Evolutionary conservation across 805 yeast genomes (phyloP), one percentile per base, ranked within the genome.

Genomic region (Candida palmyrensis): DNA sequence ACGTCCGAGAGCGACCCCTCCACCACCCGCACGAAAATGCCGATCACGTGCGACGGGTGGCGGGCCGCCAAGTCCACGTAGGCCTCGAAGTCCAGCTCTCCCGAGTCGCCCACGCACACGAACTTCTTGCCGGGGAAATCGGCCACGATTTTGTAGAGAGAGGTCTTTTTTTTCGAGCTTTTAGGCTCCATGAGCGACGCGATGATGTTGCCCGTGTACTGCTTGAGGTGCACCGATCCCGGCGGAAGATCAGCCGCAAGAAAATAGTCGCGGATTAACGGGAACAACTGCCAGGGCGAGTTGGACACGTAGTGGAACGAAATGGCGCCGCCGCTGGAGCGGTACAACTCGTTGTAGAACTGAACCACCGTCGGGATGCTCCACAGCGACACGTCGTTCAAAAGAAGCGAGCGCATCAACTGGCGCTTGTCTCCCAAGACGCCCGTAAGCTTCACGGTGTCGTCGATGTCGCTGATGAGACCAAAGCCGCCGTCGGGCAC

Each of bases 271-370:
- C 59, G 46, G 12, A 84, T 71, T 5, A 75, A 66, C 13, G 76
- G 70, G 53, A 70, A 88, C 16, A 92, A 60, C 55, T 92, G 97
- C 77, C 94, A 84, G 0, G 99, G 99, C 1, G 95, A 79, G 58
- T 94, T 92, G 6, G 97, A 89, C 2, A 94, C 97, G 53, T 90
- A 94, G 54, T 89, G 96, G 48, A 90, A 77, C n/a, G 77, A 64
- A 3, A 79, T 69, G 27, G 77, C 68, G 9, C 68, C 55, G 7
- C 59, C 50, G 4, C 41, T 24, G 12, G 6, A 9, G 12, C 12
- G 12, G 7, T 54, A 50, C 24, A 89, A 51, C n/a, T 62, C 58
- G 6, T 65, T 63, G 49, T 75, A 86, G 88, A 95, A 87, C 22
- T 69, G 66, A 3, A 82, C 70, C 18, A 92, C 81, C 2, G 85